Base-by-base conservation (phyloP, 306 rosid genomes). In the Gynostemma pentaphyllum region DNA sequence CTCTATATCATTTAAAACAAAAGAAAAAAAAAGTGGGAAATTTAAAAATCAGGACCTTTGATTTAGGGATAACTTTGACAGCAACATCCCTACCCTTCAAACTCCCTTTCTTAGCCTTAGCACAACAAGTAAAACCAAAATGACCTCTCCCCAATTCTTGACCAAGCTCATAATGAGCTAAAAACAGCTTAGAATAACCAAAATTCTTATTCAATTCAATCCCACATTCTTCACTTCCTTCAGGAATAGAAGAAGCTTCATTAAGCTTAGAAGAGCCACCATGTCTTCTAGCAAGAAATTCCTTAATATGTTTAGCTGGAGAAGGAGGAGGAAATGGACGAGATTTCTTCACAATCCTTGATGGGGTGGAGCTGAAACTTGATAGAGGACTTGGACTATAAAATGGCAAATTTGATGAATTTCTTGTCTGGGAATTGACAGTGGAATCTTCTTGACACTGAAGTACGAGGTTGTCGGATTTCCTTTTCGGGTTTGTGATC, bases 311-410 rank as follows among this genome's bases (percentile, higher is more conserved):
- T 80, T 89, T 89, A 0, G 95, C 97, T 24, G 97, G 97, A 1
- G 97, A 89, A 10, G 97, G 97, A 28, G 97, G 97, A 1, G 97
- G 97, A 46, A 89, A 89, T 5, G 97, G 95, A n/a, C 92, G 78
- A 64, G 76, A 81, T 70, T 41, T 22, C 11, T 51, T 52, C 0
- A 82, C 81, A 67, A 87, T 61, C 6, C 85, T 73, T 66, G 81
- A 45, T 34, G 97, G 97, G 0, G 96, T 85, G 24, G 94, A 85
- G 51, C 80, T 77, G 52, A 89, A 77, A 55, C 83, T 84, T 2
- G 80, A 89, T 21, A 84, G 76, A 12, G 97, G 97, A 73, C 97
- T 89, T 28, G 97, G 97, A 70, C 87, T 89, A 81, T 80, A 89
- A 72, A 89, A 89, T 9, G 92, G 97, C 32, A 89, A 82, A 53